phyloP scores from a whole-genome alignment of 1,284 basidiomycete genomes.

The Gomphus sp. region DNA sequence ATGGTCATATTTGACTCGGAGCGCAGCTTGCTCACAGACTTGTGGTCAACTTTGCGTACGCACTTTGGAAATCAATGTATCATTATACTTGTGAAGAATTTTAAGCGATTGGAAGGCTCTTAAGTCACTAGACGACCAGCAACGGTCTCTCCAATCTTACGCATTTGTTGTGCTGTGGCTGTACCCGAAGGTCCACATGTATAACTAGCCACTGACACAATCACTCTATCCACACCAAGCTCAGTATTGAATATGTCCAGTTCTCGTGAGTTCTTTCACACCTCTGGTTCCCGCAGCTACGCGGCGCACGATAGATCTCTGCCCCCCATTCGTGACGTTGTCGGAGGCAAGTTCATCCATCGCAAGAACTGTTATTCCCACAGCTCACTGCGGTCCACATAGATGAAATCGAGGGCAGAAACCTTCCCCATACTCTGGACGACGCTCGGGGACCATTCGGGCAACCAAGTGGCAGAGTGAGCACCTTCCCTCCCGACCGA shows the following conservation, averaged over 20 bases:
- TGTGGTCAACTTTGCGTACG: no score
- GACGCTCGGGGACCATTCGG: background rate
- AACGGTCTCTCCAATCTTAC: no score
- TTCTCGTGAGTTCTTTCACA: background rate
- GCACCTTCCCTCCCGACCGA: background rate
- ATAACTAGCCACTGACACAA: no score
- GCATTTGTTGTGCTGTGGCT: no score
- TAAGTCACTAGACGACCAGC: no score
- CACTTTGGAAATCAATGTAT: no score
- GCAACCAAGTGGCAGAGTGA: background rate
- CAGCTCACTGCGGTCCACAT: background rate
- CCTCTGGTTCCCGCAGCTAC: background rate
- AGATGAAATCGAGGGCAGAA: slow-evolving; percentile 1
- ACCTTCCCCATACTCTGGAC: background rate
- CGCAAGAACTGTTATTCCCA: background rate
- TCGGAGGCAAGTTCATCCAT: background rate
- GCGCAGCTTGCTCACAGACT: no score
- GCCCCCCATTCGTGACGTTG: slow-evolving; percentile 4
- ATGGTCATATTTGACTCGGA: no score
- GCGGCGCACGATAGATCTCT: slow-evolving; percentile 2
- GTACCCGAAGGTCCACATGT: no score
- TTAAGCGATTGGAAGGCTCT: no score
- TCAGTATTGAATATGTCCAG: background rate
- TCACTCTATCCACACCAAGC: no score
- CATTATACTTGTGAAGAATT: no score